Evolutionary conservation across 1,139 yeast species (phyloP), one percentile per base, ranked within the genome.

Genomic region (Debaryomyces nepalensis): DNA sequence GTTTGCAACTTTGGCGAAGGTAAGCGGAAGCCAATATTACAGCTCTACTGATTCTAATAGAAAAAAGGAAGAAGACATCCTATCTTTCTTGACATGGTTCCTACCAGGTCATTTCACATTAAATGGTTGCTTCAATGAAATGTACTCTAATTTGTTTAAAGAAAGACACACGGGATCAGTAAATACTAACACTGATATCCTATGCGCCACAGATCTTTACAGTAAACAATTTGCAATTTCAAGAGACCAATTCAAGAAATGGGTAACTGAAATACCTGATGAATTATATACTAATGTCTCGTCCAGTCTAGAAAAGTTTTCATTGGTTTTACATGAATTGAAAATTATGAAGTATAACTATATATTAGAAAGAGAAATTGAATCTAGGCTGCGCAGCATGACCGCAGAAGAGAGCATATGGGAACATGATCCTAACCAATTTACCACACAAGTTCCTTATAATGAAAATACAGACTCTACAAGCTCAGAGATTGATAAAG

Each of bases 261-360:
- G 49, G 51, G 40, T 42, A 3, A 27, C 26, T 7, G 41, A 40
- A n/a, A 45, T 46, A 16, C 51, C 51, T 7, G 45, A 42, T 27
- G 16, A 29, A 5, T 33, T 46, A 39, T 46, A 47, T 24, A 26
- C 37, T 10, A 44, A 40, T 34, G 35, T 47, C 7, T 27, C 38
- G 8, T 30, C 36, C n/a, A 40, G 41, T 9, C 29, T 41, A 5
- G 33, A 23, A 10, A 37, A 36, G 20, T 41, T 47, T 14, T 23
- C 44, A 4, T n/a, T 19, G 10, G 30, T 33, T 10, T 20, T 47
- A 22, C 37, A 38, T 12, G 48, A 47, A 21, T 26, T 47, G 14
- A 38, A 37, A n/a, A 29, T 26, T n/a, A 45, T 47, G 44, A 47
- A 41, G 30, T 11, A 32, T 22, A 31, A 39, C 20, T 43, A 41